Evolutionary conservation across 2,329 filamentous ascomycete genomes (phyloP).

Genomic region (Beauveria caledonica): DNA sequence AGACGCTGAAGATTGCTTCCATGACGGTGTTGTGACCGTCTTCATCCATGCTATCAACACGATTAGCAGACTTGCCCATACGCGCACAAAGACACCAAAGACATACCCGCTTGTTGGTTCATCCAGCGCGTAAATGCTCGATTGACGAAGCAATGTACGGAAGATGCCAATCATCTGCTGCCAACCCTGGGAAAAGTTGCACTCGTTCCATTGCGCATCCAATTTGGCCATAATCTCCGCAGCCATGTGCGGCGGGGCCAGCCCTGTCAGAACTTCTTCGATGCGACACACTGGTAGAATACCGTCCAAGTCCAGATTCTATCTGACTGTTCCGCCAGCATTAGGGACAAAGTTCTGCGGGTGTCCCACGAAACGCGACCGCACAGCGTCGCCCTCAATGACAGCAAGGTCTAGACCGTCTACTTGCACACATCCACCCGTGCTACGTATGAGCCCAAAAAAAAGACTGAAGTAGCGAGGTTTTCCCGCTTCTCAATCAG

Average conservation of each 20-base stretch:
- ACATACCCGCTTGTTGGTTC: constrained; percentile 7
- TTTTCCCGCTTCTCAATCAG: constrained; percentile 1
- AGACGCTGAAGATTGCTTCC: background rate
- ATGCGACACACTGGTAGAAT: background rate
- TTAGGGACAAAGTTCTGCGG: background rate
- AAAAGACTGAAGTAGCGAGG: background rate
- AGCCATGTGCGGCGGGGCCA: background rate
- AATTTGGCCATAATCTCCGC: constrained; percentile 1
- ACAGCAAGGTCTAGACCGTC: background rate
- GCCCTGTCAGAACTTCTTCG: background rate
- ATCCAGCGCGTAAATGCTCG: background rate
- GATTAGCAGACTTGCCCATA: background rate
- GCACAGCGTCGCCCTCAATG: background rate
- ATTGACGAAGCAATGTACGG: background rate
- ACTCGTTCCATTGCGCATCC: constrained; percentile 2
- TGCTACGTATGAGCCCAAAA: background rate
- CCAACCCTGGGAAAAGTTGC: background rate
- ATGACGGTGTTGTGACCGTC: background rate
- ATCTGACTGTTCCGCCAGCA: background rate
- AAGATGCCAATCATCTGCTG: background rate
- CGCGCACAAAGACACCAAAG: background rate
- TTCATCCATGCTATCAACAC: background rate
- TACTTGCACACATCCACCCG: background rate
- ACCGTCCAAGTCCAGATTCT: background rate
- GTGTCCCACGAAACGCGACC: background rate